Evolutionary conservation across 257 asterid genomes (phyloP), one percentile per base, ranked within the genome.

Genomic region (Capsicum pubescens): DNA sequence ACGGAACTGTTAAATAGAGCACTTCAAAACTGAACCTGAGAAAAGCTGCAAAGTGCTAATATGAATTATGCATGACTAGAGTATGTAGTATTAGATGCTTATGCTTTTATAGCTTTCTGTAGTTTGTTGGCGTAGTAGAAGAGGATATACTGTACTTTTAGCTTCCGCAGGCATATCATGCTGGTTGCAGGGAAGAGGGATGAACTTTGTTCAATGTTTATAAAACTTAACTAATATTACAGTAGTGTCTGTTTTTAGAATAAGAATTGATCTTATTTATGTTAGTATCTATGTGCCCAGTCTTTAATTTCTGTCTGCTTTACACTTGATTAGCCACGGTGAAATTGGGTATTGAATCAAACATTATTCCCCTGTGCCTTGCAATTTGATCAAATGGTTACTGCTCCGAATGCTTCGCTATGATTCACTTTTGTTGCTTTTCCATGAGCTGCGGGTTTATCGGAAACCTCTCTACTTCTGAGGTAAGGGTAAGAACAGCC

Each of bases 151-250:
- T 54, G 66, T 77, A 54, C 15, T 54, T 16, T 77, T 14, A 15
- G 82, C 82, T 77, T 77, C 82, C 66, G 82, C 82, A 14, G 50
- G 82, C 82, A 54, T 54, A 54, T 77, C 82, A 77, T 77, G 82
- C 50, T 77, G 82, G 64, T 54, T 54, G 82, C 82, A 77, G 82
- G 82, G 82, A 77, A 77, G 82, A 8, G 17, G 26, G 81, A 76
- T 21, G 81, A 76, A 52, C 48, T 4, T 52, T 13, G 50, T 52
- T 42, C 14, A 54, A 16, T 77, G 64, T 77, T 56, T 77, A 77
- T 77, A 54, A 26, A 26, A 26, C 32, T 15, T 54, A 54, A 54
- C 32, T 54, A 2, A 54, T 77, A 64, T 52, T 8, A 32, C 48
- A 77, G 32, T 54, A 54, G 15, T 21, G 44, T 54, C 14, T 77